Evolutionary conservation across 176 grass and related monocot genomes (phyloP), one percentile per base, ranked within the genome.

Genomic region (Calamus simplicifolius): DNA sequence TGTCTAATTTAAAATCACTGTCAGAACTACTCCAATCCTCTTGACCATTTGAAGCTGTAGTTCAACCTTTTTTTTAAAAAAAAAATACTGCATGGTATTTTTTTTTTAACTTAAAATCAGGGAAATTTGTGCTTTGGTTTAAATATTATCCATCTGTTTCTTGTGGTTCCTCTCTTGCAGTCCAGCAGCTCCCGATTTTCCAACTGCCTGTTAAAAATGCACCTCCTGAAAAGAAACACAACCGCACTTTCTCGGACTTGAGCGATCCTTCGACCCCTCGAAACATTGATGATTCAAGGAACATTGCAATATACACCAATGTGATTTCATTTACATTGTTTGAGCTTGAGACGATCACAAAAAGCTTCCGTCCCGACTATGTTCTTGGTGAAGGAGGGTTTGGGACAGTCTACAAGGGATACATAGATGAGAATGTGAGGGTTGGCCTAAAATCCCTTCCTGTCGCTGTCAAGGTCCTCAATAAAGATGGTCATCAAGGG

Each of bases 381-480:
- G 81, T 92, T 58, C 93, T 98, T 67, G 93, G 93, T 18, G 88
- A 88, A 85, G 93, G 93, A 67, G 93, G 93, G n/a, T 98, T 98
- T 68, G 93, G 93, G 56, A 92, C 93, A 1, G 93, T 98, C 75
- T 98, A 85, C 81, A 98, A 98, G 72, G 93, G 93, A 48, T 98
- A 98, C 25, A 98, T 98, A 85, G 93, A 98, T 58, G 93, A 98
- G 71, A 98, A 98, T 83, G 93, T 98, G 27, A 84, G 93, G 57
- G 88, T 98, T 48, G 84, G 93, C 21, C 72, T 98, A 35, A 98
- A 98, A 71, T 85, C 87, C 16, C 75, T 98, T 50, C 93, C 93
- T 53, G 93, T 98, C 63, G 93, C 93, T 15, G 93, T 98, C 54
- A 98, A 98, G 68, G 93, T 98, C 61, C 84, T 98, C 54, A 92